phyloP scores from a whole-genome alignment of 2,329 filamentous ascomycete species.

The Hymenoscyphus fructigenus region DNA sequence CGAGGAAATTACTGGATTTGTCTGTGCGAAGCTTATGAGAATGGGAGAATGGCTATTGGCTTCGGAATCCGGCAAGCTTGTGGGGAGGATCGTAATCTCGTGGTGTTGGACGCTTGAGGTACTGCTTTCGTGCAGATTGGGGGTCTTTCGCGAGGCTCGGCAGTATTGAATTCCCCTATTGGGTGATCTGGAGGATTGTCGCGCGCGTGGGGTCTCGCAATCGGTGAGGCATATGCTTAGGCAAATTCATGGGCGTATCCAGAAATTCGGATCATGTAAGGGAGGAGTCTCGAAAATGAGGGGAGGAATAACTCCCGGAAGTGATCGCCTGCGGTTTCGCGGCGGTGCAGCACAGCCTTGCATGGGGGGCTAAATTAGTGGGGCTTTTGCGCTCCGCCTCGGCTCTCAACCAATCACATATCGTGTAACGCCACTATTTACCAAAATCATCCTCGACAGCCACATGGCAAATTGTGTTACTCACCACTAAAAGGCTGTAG shows the following conservation, averaged over 20 bases:
- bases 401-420: not conserved
- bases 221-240: not conserved
- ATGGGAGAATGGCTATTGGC: not conserved
- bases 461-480: not conserved
- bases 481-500: not conserved
- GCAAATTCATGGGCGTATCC: not conserved
- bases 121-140: not conserved
- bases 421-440: not conserved
- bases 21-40: not conserved
- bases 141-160: not conserved
- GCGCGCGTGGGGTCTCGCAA: not conserved
- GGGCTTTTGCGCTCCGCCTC: not conserved
- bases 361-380: not conserved
- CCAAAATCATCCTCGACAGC: not conserved
- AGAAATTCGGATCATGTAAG: not conserved
- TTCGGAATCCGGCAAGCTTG: not conserved
- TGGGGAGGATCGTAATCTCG: constrained; percentile 1
- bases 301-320: not conserved
- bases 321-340: not conserved
- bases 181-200: not conserved
- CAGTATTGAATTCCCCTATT: not conserved
- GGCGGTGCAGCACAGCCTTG: not conserved
- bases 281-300: not conserved
- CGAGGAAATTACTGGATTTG: not conserved
- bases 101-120: not conserved